Evolutionary conservation across 768 basidiomycete species (phyloP).

Genomic region (Amanita fuliginea): DNA sequence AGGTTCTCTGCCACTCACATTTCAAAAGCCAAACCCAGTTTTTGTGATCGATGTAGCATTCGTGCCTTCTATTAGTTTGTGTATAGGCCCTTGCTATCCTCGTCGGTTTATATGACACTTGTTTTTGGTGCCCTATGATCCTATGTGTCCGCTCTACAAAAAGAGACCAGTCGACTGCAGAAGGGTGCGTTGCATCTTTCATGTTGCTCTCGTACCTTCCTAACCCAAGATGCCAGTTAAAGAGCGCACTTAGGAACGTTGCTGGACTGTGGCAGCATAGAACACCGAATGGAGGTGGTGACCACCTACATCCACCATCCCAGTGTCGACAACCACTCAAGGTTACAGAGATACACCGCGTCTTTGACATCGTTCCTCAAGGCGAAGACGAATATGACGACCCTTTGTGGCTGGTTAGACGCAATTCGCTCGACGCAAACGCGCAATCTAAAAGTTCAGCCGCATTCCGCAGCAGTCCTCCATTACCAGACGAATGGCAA

Average conservation of each 20-base stretch:
- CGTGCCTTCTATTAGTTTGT: neutral
- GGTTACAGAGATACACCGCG: neutral
- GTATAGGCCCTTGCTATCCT: neutral
- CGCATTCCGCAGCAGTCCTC: neutral
- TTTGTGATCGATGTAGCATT: neutral
- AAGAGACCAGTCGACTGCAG: neutral
- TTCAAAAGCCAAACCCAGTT: neutral
- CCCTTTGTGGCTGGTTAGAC: conserved; percentile 1
- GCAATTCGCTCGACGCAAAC: neutral
- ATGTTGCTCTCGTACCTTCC: neutral
- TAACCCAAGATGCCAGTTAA: neutral
- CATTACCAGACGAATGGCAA: neutral
- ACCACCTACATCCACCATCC: neutral
- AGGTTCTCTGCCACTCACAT: neutral
- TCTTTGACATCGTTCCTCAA: conserved; percentile 1
- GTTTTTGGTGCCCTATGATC: neutral
- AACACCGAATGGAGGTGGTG: neutral
- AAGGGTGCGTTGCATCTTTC: neutral
- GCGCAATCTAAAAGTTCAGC: neutral
- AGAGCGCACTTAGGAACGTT: neutral
- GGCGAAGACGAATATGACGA: neutral
- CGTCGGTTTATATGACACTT: neutral
- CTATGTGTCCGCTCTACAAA: neutral
- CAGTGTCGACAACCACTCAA: neutral
- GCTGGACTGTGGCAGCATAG: neutral